Evolutionary conservation across 2,329 filamentous ascomycete genomes (phyloP).

Genomic region (Diaporthe destruens): DNA sequence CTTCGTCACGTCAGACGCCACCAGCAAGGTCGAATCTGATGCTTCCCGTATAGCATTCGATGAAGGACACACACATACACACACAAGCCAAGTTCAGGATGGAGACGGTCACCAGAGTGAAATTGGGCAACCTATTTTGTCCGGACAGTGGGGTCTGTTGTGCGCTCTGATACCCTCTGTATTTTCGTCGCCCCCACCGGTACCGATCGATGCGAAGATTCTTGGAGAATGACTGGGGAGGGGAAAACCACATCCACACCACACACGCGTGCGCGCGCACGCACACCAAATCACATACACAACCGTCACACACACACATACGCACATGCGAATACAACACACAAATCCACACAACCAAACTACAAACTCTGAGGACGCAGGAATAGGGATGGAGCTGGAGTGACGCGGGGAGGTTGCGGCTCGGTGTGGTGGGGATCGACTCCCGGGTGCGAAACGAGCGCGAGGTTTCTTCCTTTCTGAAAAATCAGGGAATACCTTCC

Average conservation of each 20-base stretch:
- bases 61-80: neutral
- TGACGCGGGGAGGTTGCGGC: neutral
- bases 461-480: neutral
- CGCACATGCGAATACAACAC: neutral
- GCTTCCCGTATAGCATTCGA: neutral
- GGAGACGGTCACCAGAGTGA: neutral
- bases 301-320: neutral
- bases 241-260: slow-evolving; percentile 1
- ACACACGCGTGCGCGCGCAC: neutral
- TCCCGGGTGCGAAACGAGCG: neutral
- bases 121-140: slow-evolving; percentile 14
- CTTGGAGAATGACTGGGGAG: slow-evolving; percentile 3
- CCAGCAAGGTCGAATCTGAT: neutral
- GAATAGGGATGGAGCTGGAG: slow-evolving; percentile 14
- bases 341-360: neutral
- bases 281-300: neutral
- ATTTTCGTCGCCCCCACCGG: slow-evolving; percentile 13
- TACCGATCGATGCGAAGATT: slow-evolving; percentile 1
- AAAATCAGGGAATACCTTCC: neutral
- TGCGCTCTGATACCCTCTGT: slow-evolving; percentile 39
- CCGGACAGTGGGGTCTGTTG: slow-evolving; percentile 9
- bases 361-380: slow-evolving; percentile 1
- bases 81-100: slow-evolving; percentile 10
- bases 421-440: slow-evolving; percentile 1
- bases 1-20: neutral